Evolutionary conservation across 371 early-diverging fungal species (phyloP), one percentile per base, ranked within the genome.

Genomic region (Gilbertella persicaria): DNA sequence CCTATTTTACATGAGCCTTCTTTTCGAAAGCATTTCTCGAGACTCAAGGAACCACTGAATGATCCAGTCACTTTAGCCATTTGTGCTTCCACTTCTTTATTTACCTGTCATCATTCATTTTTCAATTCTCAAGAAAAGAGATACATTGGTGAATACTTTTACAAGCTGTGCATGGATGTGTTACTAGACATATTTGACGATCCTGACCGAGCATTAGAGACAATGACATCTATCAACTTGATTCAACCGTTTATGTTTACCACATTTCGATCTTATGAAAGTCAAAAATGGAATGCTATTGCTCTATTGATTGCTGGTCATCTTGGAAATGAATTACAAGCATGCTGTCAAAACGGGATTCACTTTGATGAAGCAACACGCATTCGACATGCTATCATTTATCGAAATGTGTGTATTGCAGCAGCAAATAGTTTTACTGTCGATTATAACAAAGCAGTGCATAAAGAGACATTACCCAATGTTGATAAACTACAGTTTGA

Each of bases 61-160:
- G 53, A 53, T 37, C 45, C 45, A 13, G 39, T 45, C 19, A 53
- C 53, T 25, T 25, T 53, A 25, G 53, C 53, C 4, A 45, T 53
- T 4, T 53, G 53, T 38, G 49, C 39, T 4, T 8, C n/a, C 14
- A 23, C 39, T 16, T 24, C 16, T 3, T 3, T 45, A 21, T n/a
- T 20, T 19, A 17, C 24, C 12, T 45, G 53, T 14, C 13, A 36
- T n/a, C 45, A 53, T 21, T 33, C 35, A 20, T 30, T 21, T 33
- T 35, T 46, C 7, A 12, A 33, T 20, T 46, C 46, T 8, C 16
- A 46, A 12, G 46, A 46, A 33, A 46, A 46, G 16, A 8, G 46
- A 20, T 46, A 33, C 20, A 8, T 46, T 30, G 46, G 46, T 5
- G 46, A 46, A 33, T 33, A 5, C 13, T 33, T 6, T 9, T 52